Conservation (phyloP, 1,284 basidiomycete genomes). For the Rugosomyces carneus region DNA sequence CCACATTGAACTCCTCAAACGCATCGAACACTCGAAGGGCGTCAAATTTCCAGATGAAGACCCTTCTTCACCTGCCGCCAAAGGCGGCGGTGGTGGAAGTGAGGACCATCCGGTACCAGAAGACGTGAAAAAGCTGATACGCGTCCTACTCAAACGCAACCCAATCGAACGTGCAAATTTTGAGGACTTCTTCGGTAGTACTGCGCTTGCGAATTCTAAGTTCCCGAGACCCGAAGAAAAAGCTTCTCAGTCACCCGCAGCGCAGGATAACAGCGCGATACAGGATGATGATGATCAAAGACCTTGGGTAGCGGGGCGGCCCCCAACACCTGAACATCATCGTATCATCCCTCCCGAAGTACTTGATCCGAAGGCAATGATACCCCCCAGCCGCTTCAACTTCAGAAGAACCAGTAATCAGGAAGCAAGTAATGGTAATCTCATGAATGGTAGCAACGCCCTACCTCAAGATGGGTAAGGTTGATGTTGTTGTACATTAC, state of each 20-base stretch:
- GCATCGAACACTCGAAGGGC: constrained; percentile 82
- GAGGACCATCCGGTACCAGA: constrained; percentile 57
- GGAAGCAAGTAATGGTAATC: constrained; percentile 22
- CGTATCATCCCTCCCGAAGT: constrained; percentile 68
- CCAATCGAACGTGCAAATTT: constrained; percentile 86
- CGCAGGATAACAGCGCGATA: constrained; percentile 12
- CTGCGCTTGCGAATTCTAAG: constrained; percentile 78
- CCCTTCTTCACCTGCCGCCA: constrained; percentile 30
- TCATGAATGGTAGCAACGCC: constrained; percentile 14
- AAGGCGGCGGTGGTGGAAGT: constrained; percentile 33
- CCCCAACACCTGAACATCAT: constrained; percentile 59
- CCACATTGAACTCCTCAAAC: constrained; percentile 91
- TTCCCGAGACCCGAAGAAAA: constrained; percentile 45
- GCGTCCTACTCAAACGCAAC: constrained; percentile 75
- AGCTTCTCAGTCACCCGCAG: neutral
- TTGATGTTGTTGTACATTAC: neutral
- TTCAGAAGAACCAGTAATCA: constrained; percentile 41
- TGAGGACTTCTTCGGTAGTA: constrained; percentile 86
- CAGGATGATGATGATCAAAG: constrained; percentile 14
- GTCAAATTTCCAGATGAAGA: constrained; percentile 94
- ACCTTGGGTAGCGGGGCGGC: constrained; percentile 27
- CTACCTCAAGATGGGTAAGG: constrained; percentile 14
- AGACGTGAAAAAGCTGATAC: constrained; percentile 89
- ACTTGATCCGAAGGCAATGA: constrained; percentile 69
- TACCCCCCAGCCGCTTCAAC: constrained; percentile 72